Evolutionary conservation across 371 early-diverging fungal genomes (phyloP).

Genomic region (Apophysomyces trapeziformis): DNA sequence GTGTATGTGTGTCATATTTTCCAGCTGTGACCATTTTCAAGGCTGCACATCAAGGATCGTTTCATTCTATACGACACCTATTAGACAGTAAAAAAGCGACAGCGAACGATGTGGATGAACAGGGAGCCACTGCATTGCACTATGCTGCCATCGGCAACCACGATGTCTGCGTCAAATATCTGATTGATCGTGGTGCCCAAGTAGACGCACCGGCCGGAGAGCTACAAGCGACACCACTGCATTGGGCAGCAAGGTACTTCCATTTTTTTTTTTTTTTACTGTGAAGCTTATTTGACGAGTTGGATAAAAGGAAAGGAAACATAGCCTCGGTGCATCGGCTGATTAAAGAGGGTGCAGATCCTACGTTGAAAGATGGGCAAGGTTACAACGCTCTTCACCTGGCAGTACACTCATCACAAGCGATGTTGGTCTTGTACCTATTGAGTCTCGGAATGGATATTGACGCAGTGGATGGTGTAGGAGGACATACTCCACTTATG

Average conservation of each 20-base stretch:
- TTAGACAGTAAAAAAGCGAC: constrained; percentile 55
- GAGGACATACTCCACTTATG: constrained; percentile 88
- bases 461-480: constrained; percentile 74
- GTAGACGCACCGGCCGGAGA: constrained; percentile 82
- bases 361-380: constrained; percentile 75
- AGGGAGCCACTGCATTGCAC: constrained; percentile 77
- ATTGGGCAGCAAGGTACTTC: constrained; percentile 80
- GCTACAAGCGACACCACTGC: constrained; percentile 83
- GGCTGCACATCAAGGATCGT: constrained; percentile 73
- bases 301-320: constrained; percentile 65
- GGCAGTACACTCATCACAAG: constrained; percentile 86
- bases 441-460: constrained; percentile 71
- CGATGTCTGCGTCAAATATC: constrained; percentile 71
- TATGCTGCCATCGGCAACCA: constrained; percentile 84
- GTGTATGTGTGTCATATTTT: neutral
- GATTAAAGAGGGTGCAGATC: constrained; percentile 79
- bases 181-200: constrained; percentile 82
- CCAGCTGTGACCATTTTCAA: constrained; percentile 53
- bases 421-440: constrained; percentile 75
- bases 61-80: constrained; percentile 53
- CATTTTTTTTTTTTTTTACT: constrained; percentile 17
- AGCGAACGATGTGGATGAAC: constrained; percentile 62
- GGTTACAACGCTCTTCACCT: constrained; percentile 93
- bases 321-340: constrained; percentile 76
- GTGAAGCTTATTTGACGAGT: neutral